Evolutionary conservation across 305 asterid genomes (phyloP).

Genomic region (Stenogyne calaminthoides): DNA sequence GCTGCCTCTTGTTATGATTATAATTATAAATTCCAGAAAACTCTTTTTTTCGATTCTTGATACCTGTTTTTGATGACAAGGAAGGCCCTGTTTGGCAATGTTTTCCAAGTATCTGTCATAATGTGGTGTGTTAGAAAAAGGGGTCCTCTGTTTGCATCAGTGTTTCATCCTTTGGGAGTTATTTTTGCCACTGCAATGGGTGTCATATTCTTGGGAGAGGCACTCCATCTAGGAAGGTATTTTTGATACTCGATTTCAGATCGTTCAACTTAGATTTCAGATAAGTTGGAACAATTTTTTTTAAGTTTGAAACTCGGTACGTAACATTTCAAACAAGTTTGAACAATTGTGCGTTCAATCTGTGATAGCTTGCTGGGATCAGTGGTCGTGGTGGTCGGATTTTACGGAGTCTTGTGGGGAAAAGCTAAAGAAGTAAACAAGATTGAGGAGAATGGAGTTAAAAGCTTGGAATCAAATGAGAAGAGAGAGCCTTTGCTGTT

Average conservation of each 20-base stretch:
- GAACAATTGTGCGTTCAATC: not conserved
- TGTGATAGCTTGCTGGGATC: slow-evolving; percentile 65
- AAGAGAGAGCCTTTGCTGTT: slow-evolving; percentile 50
- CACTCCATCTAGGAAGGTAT: slow-evolving; percentile 65
- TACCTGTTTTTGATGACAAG: not conserved
- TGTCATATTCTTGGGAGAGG: slow-evolving; percentile 50
- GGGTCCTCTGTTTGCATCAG: slow-evolving; percentile 67
- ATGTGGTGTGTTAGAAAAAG: slow-evolving; percentile 59
- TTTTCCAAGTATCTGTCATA: slow-evolving; percentile 44
- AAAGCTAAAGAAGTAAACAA: slow-evolving; percentile 52
- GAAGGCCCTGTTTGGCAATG: slow-evolving; percentile 59
- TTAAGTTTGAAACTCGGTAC: not conserved
- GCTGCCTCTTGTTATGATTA: not conserved
- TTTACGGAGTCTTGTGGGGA: slow-evolving; percentile 77
- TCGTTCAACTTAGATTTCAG: not conserved
- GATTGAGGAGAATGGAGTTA: slow-evolving; percentile 19
- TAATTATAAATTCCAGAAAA: not conserved
- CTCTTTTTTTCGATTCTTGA: not conserved
- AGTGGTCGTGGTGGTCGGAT: slow-evolving; percentile 55
- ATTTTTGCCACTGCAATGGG: slow-evolving; percentile 46
- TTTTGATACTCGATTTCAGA: not conserved
- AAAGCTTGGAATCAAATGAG: slow-evolving; percentile 33
- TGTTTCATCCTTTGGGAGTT: slow-evolving; percentile 66
- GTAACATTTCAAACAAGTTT: not conserved
- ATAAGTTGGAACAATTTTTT: not conserved